A percentile compares a stretch with the other conserved stretches of the same genome.
These are phyloP conservation scores for Penicillium diatomitis DNA, from an alignment of 495 filamentous ascomycete genomes.

Conservation along the genomic window DNA sequence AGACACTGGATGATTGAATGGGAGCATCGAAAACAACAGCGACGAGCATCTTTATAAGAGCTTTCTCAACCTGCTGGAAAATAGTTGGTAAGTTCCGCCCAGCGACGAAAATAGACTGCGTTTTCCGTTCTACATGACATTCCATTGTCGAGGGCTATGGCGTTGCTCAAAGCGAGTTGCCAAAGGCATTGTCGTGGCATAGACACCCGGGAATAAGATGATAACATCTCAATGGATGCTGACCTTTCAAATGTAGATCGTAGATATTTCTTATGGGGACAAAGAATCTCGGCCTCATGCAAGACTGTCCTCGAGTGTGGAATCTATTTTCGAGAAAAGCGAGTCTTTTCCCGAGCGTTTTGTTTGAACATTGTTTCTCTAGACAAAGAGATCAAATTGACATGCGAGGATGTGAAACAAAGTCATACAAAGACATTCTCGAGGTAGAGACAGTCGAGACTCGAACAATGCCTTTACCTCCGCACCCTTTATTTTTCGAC, in stretches of 20 bases:
- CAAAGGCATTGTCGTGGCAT: background rate
- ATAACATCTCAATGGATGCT: no score
- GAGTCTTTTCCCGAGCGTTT: no score
- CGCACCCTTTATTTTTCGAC: no score
- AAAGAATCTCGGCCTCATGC: no score
- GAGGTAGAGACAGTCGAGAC: background rate
- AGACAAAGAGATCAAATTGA: background rate
- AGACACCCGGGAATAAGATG: no score
- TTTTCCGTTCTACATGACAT: background rate
- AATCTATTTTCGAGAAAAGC: no score
- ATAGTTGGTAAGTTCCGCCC: background rate
- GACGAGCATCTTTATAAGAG: background rate
- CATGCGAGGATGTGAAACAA: no score
- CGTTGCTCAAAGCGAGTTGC: background rate
- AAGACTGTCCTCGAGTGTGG: no score
- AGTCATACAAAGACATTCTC: background rate
- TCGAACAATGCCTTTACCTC: background rate
- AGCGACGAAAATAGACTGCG: background rate
- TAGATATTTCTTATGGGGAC: no score
- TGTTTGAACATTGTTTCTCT: background rate
- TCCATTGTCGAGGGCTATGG: background rate
- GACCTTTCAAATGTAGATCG: no score
- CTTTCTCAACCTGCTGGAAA: no score
- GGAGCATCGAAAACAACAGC: background rate
- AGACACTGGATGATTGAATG: no score